Evolutionary conservation across 2,329 filamentous ascomycete species (phyloP), one percentile per base, ranked within the genome.

Genomic region (Sphaerulina musiva): DNA sequence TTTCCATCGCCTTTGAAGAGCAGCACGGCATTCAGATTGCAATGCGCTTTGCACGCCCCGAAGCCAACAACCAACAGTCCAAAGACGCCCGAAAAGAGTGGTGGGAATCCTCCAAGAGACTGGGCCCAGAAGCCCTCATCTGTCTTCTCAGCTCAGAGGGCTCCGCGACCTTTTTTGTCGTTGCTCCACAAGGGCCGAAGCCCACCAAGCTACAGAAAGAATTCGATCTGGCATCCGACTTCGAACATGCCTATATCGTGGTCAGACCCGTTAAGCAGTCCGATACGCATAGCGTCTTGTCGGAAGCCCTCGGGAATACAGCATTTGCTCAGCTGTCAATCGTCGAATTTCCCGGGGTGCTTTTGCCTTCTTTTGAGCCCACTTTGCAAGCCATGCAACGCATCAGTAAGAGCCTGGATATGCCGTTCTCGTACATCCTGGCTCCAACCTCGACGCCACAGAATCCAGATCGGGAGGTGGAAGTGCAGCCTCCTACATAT

Each of bases 311-410:
- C 14, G 14, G 14, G 14, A 17, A 17, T 17, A 17, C 14, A 17
- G 14, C 14, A 17, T 17, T 17, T 17, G 14, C 14, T 17, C 14
- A 17, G 14, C 14, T 17, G 14, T 17, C 14, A 17, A 17, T 86
- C 0, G 73, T 85, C 1, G 83, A 86, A 58, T 85, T 86, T 53
- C 83, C 82, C 0, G 79, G 78, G 0, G 70, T 85, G 3, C 66
- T 86, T 2, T 69, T 84, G 2, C 75, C 78, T 0, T 75, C 82
- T 0, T 85, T 86, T 59, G 69, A 75, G 26, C 78, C 80, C 26
- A 83, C 78, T 0, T 70, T 86, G 0, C 66, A 73, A 42, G 78
- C 78, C 0, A 69, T 86, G 2, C 80, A 86, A 62, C 64, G 67
- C 1, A 80, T 84, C 71, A 74, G 55, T 5, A 38, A 53, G 14